Base-by-base conservation (phyloP, 225 moss, liverwort and hornwort species). In the Pleurozium schreberi region DNA sequence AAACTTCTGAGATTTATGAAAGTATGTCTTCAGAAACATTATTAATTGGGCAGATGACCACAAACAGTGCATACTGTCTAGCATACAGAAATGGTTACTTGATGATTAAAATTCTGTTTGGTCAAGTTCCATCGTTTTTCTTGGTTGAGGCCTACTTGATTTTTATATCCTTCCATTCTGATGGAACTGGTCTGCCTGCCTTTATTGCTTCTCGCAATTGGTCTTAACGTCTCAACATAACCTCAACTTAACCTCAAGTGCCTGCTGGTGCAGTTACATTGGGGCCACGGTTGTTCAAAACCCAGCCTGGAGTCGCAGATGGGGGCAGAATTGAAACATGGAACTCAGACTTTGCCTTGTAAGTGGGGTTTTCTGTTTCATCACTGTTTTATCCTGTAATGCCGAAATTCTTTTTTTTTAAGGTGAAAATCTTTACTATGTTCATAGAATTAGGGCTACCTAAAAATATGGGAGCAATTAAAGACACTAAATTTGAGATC, bases 321-420 rank as follows among this genome's bases (percentile, higher is more conserved):
- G 85, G 88, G 40, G 92, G 92, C 47, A 90, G 52, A 83, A 95
- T 93, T 73, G 87, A 92, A 62, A 71, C 95, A 28, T 98, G 96
- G 97, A 94, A 97, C 82, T 91, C 95, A 45, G 92, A 96, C 73
- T 98, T 97, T 83, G 53, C 84, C 60, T 92, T 92, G 92, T 92
- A 92, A 92, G 92, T 12, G 19, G 42, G 12, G 12, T 40, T 66
- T 82, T 42, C 28, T 61, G 81, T 75, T 65, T 69, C 63, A 86
- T 57, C 14, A 6, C 18, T 47, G 14, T 8, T 30, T 82, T 12
- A 63, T 75, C 30, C 14, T 77, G 62, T 74, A 33, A 66, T 80
- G 38, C 64, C 28, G 59, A 42, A 15, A 36, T 68, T 43, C 69
- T 11, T 19, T 74, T 80, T 70, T n/a, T n/a, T n/a, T n/a, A n/a